These are phyloP conservation scores for Coemansia sp. DNA, from an alignment of 371 early-diverging fungal genomes.

Conservation along the genomic window DNA sequence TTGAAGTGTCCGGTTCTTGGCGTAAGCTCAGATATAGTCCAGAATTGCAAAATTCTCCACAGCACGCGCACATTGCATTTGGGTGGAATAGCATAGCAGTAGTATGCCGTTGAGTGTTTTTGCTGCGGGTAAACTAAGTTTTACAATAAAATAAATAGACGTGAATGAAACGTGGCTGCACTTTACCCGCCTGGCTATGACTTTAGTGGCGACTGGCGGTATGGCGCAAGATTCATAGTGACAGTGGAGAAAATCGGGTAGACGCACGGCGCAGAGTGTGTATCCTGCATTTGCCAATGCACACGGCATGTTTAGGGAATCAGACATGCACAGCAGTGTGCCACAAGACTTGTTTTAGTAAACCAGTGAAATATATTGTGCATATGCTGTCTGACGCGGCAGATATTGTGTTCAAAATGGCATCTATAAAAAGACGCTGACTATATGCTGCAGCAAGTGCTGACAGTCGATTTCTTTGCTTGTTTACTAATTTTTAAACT, in stretches of 20 bases:
- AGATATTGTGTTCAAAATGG: background rate
- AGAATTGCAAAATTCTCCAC: background rate
- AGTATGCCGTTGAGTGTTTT: background rate
- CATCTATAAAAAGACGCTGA: background rate
- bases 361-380: background rate
- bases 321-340: background rate
- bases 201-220: background rate
- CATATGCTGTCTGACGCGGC: background rate
- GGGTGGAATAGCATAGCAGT: background rate
- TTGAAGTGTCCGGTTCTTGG: background rate
- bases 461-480: background rate
- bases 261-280: constrained; percentile 4
- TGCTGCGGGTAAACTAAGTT: background rate
- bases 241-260: background rate
- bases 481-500: background rate
- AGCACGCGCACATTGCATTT: background rate
- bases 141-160: background rate
- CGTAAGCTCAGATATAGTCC: background rate
- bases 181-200: background rate
- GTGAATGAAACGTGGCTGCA: constrained; percentile 7
- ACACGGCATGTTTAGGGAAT: too few species aligned
- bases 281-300: constrained; percentile 7
- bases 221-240: background rate
- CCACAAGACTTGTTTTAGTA: constrained; percentile 6
- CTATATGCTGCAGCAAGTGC: background rate